A percentile compares a stretch with the other conserved stretches of the same genome.
Conservation (phyloP, 164 flowering plant genomes). For the Piper betle region DNA sequence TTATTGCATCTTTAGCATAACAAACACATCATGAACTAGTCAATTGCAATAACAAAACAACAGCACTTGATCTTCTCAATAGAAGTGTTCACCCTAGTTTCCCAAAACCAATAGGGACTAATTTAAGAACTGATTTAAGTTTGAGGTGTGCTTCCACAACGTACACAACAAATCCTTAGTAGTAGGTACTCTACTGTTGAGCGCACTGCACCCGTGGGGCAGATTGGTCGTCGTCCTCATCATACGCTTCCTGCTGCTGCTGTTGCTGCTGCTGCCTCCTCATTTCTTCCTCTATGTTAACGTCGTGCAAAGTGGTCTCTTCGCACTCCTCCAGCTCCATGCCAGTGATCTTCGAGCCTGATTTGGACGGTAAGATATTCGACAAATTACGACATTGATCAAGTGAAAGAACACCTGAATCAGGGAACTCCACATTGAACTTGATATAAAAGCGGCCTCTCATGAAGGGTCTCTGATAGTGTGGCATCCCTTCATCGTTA, state of each 20-base stretch:
- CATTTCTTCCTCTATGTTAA: constrained; percentile 51
- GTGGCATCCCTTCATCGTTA: constrained; percentile 69
- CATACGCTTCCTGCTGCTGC: constrained; percentile 37
- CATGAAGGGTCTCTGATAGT: constrained; percentile 48
- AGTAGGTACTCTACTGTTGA: constrained; percentile 30
- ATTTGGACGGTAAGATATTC: constrained; percentile 26
- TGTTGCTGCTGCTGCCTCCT: constrained; percentile 31
- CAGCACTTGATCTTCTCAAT: no score
- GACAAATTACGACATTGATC: constrained; percentile 34
- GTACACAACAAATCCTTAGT: no score
- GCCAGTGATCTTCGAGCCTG: constrained; percentile 19
- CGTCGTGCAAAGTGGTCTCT: constrained; percentile 55
- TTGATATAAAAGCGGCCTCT: constrained; percentile 49
- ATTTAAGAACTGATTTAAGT: no score
- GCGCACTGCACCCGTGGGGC: constrained; percentile 52
- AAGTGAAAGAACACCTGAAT: constrained; percentile 28
- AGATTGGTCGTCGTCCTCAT: constrained; percentile 35
- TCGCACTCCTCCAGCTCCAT: constrained; percentile 55
- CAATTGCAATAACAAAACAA: no score
- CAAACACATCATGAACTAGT: no score
- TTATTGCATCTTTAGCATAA: no score
- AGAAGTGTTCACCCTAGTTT: no score
- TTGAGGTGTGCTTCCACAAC: no score
- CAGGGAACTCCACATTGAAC: constrained; percentile 51
- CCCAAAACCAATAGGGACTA: no score